Conservation (phyloP, 805 yeast genomes). For the Grigorovia jiainica region DNA sequence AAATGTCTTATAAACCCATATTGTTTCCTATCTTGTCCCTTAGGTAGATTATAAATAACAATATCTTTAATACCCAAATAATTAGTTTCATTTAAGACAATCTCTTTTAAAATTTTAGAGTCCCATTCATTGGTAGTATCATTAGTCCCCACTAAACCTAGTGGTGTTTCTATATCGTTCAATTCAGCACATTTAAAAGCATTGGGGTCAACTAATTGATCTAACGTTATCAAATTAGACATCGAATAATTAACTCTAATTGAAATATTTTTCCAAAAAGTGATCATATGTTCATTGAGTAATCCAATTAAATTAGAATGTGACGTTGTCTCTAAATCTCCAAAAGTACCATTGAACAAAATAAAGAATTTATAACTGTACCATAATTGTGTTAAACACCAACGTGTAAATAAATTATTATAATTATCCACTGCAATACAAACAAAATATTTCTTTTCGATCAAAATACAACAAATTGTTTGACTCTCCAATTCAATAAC, state of each 20-base stretch:
- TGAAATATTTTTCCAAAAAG: conserved; percentile 25
- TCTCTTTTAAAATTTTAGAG: conserved; percentile 16
- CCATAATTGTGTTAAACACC: conserved; percentile 17
- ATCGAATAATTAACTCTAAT: conserved; percentile 16
- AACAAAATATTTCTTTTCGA: conserved; percentile 24
- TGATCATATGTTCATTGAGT: conserved; percentile 24
- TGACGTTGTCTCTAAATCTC: conserved; percentile 19
- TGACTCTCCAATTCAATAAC: conserved; percentile 26
- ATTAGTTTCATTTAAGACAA: conserved; percentile 21
- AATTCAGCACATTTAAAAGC: conserved; percentile 21
- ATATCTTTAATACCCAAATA: conserved; percentile 24
- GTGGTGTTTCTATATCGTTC: conserved; percentile 1
- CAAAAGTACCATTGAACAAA: conserved; percentile 18
- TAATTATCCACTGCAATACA: conserved; percentile 13
- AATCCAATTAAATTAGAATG: conserved; percentile 18
- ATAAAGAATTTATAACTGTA: conserved; percentile 22
- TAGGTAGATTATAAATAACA: conserved; percentile 24
- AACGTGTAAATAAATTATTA: neutral
- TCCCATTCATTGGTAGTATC: conserved; percentile 16
- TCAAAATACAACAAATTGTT: conserved; percentile 18
- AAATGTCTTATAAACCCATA: conserved; percentile 26
- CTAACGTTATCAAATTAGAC: conserved; percentile 2
- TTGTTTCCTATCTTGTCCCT: conserved; percentile 20
- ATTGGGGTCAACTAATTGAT: conserved; percentile 7
- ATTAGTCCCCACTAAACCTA: too few species aligned